These are phyloP conservation scores for Dactylellina sp. DNA, from an alignment of 2,329 filamentous ascomycete genomes.

Conservation along the genomic window DNA sequence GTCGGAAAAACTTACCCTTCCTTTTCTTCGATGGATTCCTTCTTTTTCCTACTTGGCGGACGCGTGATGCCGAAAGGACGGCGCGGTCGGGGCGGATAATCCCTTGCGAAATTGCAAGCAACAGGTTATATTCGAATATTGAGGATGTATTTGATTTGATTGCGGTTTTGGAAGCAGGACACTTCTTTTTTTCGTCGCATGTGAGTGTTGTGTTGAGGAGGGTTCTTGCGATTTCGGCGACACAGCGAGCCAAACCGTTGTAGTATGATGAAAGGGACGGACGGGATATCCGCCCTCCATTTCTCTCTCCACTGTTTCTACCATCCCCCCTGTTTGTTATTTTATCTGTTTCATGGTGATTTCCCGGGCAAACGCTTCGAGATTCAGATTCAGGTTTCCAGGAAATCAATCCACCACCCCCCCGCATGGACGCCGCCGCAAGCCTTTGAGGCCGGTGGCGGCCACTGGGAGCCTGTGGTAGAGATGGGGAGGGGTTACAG, in stretches of 20 bases:
- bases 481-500: too few species aligned
- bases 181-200: too few species aligned
- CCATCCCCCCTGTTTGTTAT: background rate
- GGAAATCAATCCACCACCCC: conserved; percentile 23
- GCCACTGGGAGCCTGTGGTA: too few species aligned
- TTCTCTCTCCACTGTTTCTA: background rate
- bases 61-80: conserved; percentile 35
- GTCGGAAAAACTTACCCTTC: conserved; percentile 38
- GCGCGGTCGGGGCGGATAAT: conserved; percentile 38
- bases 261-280: background rate
- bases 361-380: conserved; percentile 21
- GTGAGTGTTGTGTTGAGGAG: too few species aligned
- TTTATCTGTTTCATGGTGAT: conserved; percentile 6
- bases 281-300: background rate
- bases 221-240: conserved; percentile 42
- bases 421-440: conserved; percentile 21
- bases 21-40: background rate
- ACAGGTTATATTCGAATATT: too few species aligned
- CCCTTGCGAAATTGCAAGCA: conserved; percentile 22
- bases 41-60: conserved; percentile 6
- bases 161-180: conserved; percentile 3
- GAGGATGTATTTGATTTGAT: background rate
- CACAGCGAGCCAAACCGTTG: background rate
- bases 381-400: conserved; percentile 21
- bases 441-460: conserved; percentile 45